phyloP scores from a whole-genome alignment of 2,329 filamentous ascomycete species.

The Colletotrichum lini region DNA sequence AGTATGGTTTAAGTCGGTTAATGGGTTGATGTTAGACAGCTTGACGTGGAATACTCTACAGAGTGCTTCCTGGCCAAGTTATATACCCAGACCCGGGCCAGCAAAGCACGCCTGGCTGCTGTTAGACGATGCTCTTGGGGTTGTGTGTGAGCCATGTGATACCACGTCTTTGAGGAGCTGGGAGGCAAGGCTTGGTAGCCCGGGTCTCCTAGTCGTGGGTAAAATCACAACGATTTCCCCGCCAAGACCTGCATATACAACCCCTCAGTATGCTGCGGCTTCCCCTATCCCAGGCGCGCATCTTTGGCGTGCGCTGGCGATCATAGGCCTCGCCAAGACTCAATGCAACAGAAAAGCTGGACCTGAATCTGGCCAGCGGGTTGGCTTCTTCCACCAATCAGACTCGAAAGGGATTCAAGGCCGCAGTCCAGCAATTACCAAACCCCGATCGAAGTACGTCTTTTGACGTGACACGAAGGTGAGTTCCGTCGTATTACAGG shows the following conservation, averaged over 20 bases:
- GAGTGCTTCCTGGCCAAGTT: background rate
- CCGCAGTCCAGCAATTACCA: background rate
- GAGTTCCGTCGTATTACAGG: background rate
- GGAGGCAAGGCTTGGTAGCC: background rate
- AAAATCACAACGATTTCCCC: background rate
- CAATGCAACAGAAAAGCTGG: background rate
- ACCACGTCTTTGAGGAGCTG: background rate
- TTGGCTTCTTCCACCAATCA: slow-evolving; percentile 26
- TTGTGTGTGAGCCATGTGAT: background rate
- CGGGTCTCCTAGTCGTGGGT: slow-evolving; percentile 3
- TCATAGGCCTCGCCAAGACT: slow-evolving; percentile 1
- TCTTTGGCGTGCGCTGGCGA: background rate
- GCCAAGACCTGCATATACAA: background rate
- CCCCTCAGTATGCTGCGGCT: background rate
- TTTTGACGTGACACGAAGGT: background rate
- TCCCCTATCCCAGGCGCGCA: background rate
- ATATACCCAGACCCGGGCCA: background rate
- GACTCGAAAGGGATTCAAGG: background rate
- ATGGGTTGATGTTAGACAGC: background rate
- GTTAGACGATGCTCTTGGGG: background rate
- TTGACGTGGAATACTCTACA: background rate
- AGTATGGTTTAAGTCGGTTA: background rate
- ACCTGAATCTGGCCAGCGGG: background rate
- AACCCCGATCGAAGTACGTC: no score
- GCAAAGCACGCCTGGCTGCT: no score